These are phyloP conservation scores for Erythrobasidium hasegawianum DNA, from an alignment of 1,284 basidiomycete genomes.

Conservation along the genomic window DNA sequence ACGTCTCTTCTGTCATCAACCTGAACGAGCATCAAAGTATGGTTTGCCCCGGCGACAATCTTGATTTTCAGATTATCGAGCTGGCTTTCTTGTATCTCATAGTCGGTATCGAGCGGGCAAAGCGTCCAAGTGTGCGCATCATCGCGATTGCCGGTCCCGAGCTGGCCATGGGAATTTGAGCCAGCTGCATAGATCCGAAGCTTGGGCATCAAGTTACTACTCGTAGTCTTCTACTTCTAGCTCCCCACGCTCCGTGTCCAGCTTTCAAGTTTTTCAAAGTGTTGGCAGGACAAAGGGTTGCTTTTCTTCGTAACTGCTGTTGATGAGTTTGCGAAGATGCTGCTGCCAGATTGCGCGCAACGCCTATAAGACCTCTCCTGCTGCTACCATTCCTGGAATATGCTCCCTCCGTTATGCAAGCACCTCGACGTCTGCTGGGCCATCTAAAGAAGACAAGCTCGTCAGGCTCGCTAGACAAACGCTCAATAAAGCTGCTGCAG, in stretches of 20 bases:
- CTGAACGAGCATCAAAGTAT: conserved; percentile 59
- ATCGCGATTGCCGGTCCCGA: conserved; percentile 58
- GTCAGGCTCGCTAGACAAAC: conserved; percentile 29
- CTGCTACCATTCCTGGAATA: too few species aligned
- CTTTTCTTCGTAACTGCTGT: too few species aligned
- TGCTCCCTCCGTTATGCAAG: not conserved
- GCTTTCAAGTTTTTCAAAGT: too few species aligned
- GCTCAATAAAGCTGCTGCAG: conserved; percentile 23
- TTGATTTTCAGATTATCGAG: conserved; percentile 48
- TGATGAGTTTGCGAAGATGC: too few species aligned
- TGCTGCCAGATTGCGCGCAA: too few species aligned
- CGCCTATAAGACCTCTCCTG: too few species aligned
- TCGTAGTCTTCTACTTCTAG: too few species aligned
- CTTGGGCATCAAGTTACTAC: too few species aligned
- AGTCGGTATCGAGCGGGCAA: conserved; percentile 46
- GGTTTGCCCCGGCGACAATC: conserved; percentile 62
- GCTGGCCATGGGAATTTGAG: conserved; percentile 73
- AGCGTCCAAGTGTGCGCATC: conserved; percentile 60
- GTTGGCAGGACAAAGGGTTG: too few species aligned
- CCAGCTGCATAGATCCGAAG: conserved; percentile 58
- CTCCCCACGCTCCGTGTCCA: too few species aligned
- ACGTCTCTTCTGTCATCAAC: conserved; percentile 4
- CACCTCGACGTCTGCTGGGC: not conserved
- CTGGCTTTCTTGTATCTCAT: not conserved
- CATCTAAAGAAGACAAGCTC: conserved; percentile 28